These are phyloP conservation scores for Paramecium bursaria DNA, from an alignment of 73 alveolate genomes.

Conservation along the genomic window DNA sequence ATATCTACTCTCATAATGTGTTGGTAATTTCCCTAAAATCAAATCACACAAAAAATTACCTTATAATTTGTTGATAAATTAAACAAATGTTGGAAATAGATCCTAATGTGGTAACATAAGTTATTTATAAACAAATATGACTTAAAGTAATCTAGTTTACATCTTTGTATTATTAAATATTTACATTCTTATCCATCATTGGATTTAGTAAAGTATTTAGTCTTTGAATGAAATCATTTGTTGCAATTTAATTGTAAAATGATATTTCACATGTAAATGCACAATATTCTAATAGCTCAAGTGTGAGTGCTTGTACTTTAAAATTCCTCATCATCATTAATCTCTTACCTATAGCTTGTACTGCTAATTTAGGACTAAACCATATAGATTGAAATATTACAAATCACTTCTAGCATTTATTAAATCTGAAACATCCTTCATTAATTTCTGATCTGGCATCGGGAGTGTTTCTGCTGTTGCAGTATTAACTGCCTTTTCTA, in stretches of 20 bases:
- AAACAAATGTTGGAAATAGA: slow-evolving; percentile 51
- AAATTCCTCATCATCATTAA: slow-evolving; percentile 43
- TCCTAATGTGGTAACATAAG: slow-evolving; percentile 48
- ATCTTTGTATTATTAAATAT: not conserved
- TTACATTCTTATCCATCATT: slow-evolving; percentile 26
- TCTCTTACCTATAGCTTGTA: slow-evolving; percentile 52
- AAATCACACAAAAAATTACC: not conserved
- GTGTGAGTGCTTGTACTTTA: slow-evolving; percentile 42
- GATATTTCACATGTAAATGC: slow-evolving; percentile 59
- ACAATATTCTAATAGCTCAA: slow-evolving; percentile 44
- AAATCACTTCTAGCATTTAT: slow-evolving; percentile 30
- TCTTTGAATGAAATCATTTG: slow-evolving; percentile 51
- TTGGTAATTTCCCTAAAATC: slow-evolving; percentile 23
- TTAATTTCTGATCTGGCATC: slow-evolving; percentile 51
- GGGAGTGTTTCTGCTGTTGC: slow-evolving; percentile 54
- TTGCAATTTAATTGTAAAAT: slow-evolving; percentile 33
- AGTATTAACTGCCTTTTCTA: slow-evolving; percentile 48
- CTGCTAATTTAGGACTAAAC: slow-evolving; percentile 42
- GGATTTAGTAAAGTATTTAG: slow-evolving; percentile 47
- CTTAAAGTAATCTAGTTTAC: slow-evolving; percentile 37
- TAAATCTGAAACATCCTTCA: slow-evolving; percentile 44
- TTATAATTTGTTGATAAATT: slow-evolving; percentile 4
- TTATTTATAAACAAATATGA: not conserved
- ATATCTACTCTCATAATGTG: slow-evolving; percentile 21
- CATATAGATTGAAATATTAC: not conserved